A percentile compares a stretch with the other conserved stretches of the same genome.
phyloP scores from a whole-genome alignment of 345 rosid genomes.

The Lagerstroemia speciosa region DNA sequence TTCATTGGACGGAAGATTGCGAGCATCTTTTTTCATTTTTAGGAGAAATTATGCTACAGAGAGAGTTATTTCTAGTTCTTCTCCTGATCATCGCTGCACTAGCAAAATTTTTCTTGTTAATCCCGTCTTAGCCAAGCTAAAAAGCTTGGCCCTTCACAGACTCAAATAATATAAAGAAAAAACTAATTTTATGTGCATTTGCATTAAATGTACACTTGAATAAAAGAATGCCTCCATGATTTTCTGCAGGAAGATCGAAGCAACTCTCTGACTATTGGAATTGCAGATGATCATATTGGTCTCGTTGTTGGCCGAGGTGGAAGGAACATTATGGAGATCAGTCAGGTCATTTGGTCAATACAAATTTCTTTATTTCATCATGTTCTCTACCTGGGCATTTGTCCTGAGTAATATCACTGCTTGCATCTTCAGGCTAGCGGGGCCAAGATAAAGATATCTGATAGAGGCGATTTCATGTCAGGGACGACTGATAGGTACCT shows the following conservation, averaged over 20 bases:
- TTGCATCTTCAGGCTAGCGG: slow-evolving; percentile 62
- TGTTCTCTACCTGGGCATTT: neutral
- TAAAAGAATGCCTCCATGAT: neutral
- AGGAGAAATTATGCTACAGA: neutral
- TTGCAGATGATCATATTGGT: slow-evolving; percentile 88
- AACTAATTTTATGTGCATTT: neutral
- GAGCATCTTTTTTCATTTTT: neutral
- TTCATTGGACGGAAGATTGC: neutral
- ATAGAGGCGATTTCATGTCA: slow-evolving; percentile 87
- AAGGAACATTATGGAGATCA: slow-evolving; percentile 89
- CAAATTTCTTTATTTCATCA: neutral
- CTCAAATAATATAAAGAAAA: neutral
- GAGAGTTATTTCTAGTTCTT: neutral
- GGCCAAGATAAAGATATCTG: slow-evolving; percentile 88
- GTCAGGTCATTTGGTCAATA: slow-evolving; percentile 46
- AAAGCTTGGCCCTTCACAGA: neutral
- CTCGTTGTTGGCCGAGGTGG: slow-evolving; percentile 97
- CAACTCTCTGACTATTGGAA: slow-evolving; percentile 68
- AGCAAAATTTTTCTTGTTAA: neutral
- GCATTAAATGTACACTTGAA: neutral
- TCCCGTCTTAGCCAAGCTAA: neutral
- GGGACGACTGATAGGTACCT: slow-evolving; percentile 86
- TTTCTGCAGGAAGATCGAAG: slow-evolving; percentile 63
- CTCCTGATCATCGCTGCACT: neutral
- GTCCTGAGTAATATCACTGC: neutral